Evolutionary conservation across 495 filamentous ascomycete species (phyloP).

Genomic region (Neurospora discreta): DNA sequence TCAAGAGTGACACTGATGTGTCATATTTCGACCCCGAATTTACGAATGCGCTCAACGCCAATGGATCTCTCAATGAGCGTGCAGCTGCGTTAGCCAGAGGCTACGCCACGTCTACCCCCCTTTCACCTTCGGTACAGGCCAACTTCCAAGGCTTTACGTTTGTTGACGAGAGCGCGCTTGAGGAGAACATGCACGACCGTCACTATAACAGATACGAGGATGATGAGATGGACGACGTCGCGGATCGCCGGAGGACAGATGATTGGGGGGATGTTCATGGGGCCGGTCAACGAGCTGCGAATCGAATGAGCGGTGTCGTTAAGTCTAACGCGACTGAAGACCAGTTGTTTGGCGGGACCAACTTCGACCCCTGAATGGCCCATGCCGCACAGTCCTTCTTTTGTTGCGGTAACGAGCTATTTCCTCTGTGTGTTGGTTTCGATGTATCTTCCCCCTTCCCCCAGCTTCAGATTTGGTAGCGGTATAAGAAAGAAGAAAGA

Average conservation of each 20-base stretch:
- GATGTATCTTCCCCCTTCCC: background rate
- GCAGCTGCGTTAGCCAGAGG: conserved; percentile 72
- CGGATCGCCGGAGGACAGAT: conserved; percentile 35
- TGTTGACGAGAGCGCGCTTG: conserved; percentile 92
- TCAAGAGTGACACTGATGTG: conserved; percentile 89
- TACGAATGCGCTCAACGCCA: conserved; percentile 79
- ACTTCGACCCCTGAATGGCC: conserved; percentile 46
- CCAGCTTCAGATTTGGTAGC: background rate
- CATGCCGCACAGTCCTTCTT: background rate
- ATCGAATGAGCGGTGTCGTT: conserved; percentile 66
- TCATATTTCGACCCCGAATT: conserved; percentile 99
- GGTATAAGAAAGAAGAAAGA: background rate
- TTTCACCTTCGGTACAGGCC: conserved; percentile 90
- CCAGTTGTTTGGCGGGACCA: conserved; percentile 60
- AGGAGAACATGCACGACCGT: conserved; percentile 67
- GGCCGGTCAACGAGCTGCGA: conserved; percentile 30
- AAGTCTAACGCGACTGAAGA: conserved; percentile 54
- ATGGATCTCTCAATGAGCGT: conserved; percentile 79
- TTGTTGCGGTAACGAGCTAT: conserved; percentile 2
- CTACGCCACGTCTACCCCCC: conserved; percentile 69
- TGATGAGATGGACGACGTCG: conserved; percentile 40
- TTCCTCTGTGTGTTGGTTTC: conserved; percentile 8
- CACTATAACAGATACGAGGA: conserved; percentile 62
- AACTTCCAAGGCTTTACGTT: conserved; percentile 98
- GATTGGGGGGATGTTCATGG: conserved; percentile 36